Conservation (phyloP, 164 flowering plant genomes). For the Tetrastigma voinierianum region DNA sequence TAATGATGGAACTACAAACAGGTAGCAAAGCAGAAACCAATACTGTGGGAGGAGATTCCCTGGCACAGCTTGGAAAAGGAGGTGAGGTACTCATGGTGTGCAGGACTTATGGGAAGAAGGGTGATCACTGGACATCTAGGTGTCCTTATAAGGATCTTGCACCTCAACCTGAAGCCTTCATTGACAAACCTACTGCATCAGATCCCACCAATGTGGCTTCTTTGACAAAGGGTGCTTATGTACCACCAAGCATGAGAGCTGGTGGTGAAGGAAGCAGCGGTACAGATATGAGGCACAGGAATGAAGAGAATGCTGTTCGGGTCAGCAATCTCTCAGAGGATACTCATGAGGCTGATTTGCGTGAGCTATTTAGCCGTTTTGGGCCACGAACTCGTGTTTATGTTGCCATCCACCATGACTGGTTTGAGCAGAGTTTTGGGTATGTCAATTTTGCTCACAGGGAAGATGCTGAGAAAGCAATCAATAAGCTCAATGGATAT, state of each 20-base stretch:
- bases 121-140: conserved; percentile 81
- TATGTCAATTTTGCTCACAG: conserved; percentile 50
- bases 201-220: conserved; percentile 31
- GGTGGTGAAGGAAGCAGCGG: conserved; percentile 23
- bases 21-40: conserved; percentile 68
- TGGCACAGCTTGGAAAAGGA: conserved; percentile 50
- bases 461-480: conserved; percentile 66
- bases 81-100: conserved; percentile 88
- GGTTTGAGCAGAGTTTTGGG: conserved; percentile 50
- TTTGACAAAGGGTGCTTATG: conserved; percentile 51
- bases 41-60: conserved; percentile 45
- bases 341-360: conserved; percentile 57
- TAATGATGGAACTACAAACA: conserved; percentile 3
- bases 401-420: conserved; percentile 51
- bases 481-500: conserved; percentile 66
- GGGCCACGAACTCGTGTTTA: conserved; percentile 49
- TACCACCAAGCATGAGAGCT: conserved; percentile 40
- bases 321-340: conserved; percentile 64
- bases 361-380: conserved; percentile 55
- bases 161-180: conserved; percentile 37
- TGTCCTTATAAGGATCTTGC: conserved; percentile 82
- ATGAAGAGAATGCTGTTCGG: conserved; percentile 58
- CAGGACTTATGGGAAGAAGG: conserved; percentile 78
- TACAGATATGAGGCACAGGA: conserved; percentile 30
- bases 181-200: conserved; percentile 48